Percentiles rank a stretch among this genome's conserved stretches.
Conservation (phyloP, 2,329 filamentous ascomycete genomes). For the Colletotrichum cuscutae region DNA sequence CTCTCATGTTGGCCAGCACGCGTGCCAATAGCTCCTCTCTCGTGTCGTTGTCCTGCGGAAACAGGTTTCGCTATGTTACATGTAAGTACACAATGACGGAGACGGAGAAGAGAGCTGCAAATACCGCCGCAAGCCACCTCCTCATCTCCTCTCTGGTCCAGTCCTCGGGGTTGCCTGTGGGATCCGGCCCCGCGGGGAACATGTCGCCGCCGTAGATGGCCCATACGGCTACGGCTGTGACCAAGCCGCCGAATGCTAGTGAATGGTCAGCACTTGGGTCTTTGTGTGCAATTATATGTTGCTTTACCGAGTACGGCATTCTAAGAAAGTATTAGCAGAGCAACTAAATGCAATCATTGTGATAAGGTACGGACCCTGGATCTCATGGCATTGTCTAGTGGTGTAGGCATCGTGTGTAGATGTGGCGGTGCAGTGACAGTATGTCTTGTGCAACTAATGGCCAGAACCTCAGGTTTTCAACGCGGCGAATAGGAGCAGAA, state of each 20-base stretch:
- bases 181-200: constrained; percentile 80
- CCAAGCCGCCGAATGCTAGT: constrained; percentile 82
- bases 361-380: constrained; percentile 68
- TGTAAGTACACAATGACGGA: constrained; percentile 31
- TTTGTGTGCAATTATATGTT: too few relatives aligned
- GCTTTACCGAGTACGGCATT: constrained; percentile 31
- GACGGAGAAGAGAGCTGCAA: constrained; percentile 41
- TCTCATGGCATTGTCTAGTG: constrained; percentile 74
- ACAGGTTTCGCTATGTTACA: constrained; percentile 54
- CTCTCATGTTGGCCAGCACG: constrained; percentile 59
- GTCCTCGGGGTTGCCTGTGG: constrained; percentile 74
- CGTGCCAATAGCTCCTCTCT: constrained; percentile 59
- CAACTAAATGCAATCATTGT: constrained; percentile 10
- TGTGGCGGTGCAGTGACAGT: constrained; percentile 15
- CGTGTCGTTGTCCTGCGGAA: constrained; percentile 54
- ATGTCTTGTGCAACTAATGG: neutral
- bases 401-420: constrained; percentile 69
- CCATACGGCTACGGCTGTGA: constrained; percentile 85
- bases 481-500: too few relatives aligned
- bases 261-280: neutral
- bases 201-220: constrained; percentile 87
- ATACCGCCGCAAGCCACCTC: constrained; percentile 83
- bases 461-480: neutral
- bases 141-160: constrained; percentile 87
- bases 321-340: constrained; percentile 2